Percentiles rank a stretch among this genome's conserved stretches.
Conservation (phyloP, 176 grass and related monocot species). For the Oryza meridionalis region DNA sequence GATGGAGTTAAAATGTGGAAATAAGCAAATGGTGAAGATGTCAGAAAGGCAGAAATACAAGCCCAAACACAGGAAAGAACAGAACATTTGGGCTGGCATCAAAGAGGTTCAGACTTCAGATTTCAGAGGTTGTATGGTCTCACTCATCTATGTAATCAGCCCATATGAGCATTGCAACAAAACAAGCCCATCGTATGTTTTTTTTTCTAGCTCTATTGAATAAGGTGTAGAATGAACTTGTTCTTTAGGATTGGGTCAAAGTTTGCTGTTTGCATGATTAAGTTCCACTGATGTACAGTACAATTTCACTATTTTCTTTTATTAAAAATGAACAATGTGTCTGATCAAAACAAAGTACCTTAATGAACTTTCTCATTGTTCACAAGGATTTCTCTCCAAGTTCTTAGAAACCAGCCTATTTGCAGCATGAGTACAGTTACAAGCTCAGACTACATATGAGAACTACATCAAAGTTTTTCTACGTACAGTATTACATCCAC, state of each 20-base stretch:
- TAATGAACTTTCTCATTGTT: background rate
- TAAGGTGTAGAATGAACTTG: background rate
- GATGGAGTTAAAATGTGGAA: background rate
- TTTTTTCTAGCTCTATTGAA: background rate
- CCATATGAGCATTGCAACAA: background rate
- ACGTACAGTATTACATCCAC: background rate
- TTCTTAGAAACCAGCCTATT: background rate
- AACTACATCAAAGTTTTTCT: background rate
- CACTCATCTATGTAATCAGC: background rate
- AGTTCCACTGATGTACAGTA: slow-evolving; percentile 12
- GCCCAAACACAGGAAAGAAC: background rate
- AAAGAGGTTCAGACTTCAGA: background rate
- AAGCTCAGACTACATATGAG: background rate
- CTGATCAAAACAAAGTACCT: background rate
- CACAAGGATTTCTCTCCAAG: background rate
- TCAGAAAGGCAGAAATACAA: background rate
- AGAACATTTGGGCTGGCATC: background rate
- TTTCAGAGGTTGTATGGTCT: background rate
- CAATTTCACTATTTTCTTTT: background rate
- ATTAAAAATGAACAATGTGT: background rate
- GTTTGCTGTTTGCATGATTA: background rate
- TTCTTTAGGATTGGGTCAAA: background rate
- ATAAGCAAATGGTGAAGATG: background rate
- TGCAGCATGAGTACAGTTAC: slow-evolving; percentile 4
- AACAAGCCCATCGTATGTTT: background rate